Evolutionary conservation across 352 stramenopile species (phyloP).

Genomic region (Globisporangium megalacanthum): DNA sequence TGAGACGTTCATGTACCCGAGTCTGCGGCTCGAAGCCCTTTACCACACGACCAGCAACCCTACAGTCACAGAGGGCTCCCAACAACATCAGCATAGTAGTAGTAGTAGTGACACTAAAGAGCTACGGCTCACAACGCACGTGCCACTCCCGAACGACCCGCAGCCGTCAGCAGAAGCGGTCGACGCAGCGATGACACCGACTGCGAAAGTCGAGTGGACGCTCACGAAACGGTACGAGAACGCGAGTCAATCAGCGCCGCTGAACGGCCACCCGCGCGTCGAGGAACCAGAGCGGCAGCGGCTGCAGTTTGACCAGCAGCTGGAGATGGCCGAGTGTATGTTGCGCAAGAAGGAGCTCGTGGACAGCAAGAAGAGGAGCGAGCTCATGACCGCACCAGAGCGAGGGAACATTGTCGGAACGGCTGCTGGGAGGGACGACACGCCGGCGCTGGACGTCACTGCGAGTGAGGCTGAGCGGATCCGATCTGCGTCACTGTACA

Average conservation of each 20-base stretch:
- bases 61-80: too few relatives aligned
- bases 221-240: constrained; percentile 35
- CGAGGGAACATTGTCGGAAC: not conserved
- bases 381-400: not conserved
- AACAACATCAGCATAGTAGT: not conserved
- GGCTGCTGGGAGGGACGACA: not conserved
- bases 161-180: constrained; percentile 29
- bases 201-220: constrained; percentile 48
- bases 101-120: not conserved
- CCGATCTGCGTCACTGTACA: constrained; percentile 23
- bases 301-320: constrained; percentile 45
- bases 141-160: not conserved
- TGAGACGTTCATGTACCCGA: constrained; percentile 75
- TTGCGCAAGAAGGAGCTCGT: constrained; percentile 37
- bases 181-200: constrained; percentile 24
- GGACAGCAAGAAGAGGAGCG: constrained; percentile 13
- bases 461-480: constrained; percentile 6
- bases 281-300: constrained; percentile 24
- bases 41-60: constrained; percentile 31
- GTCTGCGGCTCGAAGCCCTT: constrained; percentile 43
- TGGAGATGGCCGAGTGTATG: constrained; percentile 50
- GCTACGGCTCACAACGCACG: not conserved
- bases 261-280: constrained; percentile 20
- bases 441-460: constrained; percentile 7
- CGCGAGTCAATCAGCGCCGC: constrained; percentile 13